phyloP scores from a whole-genome alignment of 208 protist species.

The Trichomonas vaginalis region DNA sequence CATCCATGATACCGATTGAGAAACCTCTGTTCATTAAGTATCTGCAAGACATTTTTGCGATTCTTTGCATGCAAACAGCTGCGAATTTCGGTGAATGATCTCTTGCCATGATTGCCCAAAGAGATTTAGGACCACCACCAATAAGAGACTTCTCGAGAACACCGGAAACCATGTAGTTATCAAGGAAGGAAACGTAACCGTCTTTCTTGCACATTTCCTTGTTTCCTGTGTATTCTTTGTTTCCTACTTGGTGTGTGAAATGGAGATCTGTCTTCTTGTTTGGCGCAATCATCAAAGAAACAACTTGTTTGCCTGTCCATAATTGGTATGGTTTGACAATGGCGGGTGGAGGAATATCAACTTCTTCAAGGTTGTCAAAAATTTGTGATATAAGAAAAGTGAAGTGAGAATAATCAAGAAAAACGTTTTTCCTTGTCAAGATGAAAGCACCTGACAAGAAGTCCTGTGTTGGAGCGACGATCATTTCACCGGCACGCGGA shows the following conservation, averaged over 20 bases:
- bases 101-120: conserved; percentile 35
- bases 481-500: conserved; percentile 82
- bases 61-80: conserved; percentile 34
- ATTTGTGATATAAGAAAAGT: conserved; percentile 15
- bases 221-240: background rate
- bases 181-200: conserved; percentile 61
- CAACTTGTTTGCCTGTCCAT: conserved; percentile 95
- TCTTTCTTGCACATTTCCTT: conserved; percentile 22
- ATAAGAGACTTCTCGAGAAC: conserved; percentile 85
- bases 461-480: conserved; percentile 86
- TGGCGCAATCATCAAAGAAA: conserved; percentile 65
- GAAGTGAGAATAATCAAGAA: conserved; percentile 65
- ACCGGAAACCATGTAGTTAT: conserved; percentile 70
- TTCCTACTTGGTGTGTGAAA: background rate
- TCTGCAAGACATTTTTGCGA: conserved; percentile 36
- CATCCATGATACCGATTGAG: conserved; percentile 74
- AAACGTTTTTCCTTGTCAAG: conserved; percentile 75
- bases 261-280: background rate
- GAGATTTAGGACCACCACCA: conserved; percentile 51
- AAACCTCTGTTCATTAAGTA: conserved; percentile 73
- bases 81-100: conserved; percentile 29
- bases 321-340: conserved; percentile 83
- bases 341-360: conserved; percentile 76
- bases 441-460: conserved; percentile 89
- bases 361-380: conserved; percentile 32